Conservation (phyloP, 495 filamentous ascomycete species). For the Acidiella bohemica region DNA sequence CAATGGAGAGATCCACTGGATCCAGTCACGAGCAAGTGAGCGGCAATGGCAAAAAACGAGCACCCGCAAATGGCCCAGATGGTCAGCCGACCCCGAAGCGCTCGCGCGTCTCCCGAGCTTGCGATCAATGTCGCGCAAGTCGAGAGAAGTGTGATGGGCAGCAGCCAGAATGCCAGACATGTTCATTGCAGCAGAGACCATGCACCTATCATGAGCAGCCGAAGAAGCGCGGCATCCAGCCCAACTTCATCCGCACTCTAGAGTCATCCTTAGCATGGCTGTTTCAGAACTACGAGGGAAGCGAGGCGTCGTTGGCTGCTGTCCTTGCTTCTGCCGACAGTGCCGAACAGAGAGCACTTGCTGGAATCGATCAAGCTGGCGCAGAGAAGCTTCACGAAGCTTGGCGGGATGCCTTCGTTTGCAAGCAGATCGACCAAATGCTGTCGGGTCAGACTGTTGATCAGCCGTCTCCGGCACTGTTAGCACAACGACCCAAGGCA, state of each 20-base stretch:
- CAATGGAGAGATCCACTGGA: too few relatives aligned
- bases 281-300: slow-evolving; percentile 24
- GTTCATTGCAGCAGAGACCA: slow-evolving; percentile 41
- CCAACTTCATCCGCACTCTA: slow-evolving; percentile 49
- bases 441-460: slow-evolving; percentile 13
- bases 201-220: slow-evolving; percentile 58
- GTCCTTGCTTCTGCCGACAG: slow-evolving; percentile 7
- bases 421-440: slow-evolving; percentile 24
- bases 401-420: slow-evolving; percentile 24
- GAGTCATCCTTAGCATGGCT: slow-evolving; percentile 38
- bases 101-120: slow-evolving; percentile 54
- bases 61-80: neutral
- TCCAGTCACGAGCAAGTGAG: too few relatives aligned
- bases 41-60: neutral
- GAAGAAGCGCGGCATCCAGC: slow-evolving; percentile 57
- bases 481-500: too few relatives aligned
- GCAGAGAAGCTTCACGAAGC: slow-evolving; percentile 23
- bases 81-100: slow-evolving; percentile 28
- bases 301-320: slow-evolving; percentile 23
- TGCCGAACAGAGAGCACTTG: slow-evolving; percentile 8
- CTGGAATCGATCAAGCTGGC: slow-evolving; percentile 17
- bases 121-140: slow-evolving; percentile 51
- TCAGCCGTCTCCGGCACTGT: too few relatives aligned
- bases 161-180: slow-evolving; percentile 43
- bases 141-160: slow-evolving; percentile 56